Conservation (phyloP, 805 yeast species). For the Candida qinlingensis region DNA sequence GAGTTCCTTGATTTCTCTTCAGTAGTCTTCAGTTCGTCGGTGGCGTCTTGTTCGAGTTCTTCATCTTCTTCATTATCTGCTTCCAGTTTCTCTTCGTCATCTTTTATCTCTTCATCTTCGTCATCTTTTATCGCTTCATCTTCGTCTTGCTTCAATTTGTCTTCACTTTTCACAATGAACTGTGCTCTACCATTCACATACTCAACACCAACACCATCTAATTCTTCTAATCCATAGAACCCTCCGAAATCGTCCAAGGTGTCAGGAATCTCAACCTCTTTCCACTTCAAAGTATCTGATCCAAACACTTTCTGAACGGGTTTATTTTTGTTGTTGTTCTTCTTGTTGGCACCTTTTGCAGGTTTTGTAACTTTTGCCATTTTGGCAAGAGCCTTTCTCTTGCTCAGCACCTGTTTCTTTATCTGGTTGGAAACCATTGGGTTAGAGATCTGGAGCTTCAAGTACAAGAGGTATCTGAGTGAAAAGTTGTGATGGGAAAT, state of each 20-base stretch:
- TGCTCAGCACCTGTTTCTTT: slow-evolving; percentile 3
- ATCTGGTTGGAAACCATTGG: slow-evolving; percentile 6
- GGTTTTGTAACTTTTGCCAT: slow-evolving; percentile 1
- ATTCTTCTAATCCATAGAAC: slow-evolving; percentile 86
- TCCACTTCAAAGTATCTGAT: slow-evolving; percentile 64
- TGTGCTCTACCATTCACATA: slow-evolving; percentile 62
- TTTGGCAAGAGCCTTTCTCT: slow-evolving; percentile 2
- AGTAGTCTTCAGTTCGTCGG: neutral
- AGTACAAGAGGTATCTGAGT: neutral
- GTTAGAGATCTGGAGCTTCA: neutral
- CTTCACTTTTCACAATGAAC: slow-evolving; percentile 41
- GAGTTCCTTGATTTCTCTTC: neutral
- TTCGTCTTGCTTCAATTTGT: slow-evolving; percentile 16
- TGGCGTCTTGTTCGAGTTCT: slow-evolving; percentile 16
- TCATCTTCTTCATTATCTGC: slow-evolving; percentile 10
- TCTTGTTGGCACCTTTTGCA: slow-evolving; percentile 1
- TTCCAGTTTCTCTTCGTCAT: slow-evolving; percentile 14
- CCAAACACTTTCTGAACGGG: slow-evolving; percentile 29
- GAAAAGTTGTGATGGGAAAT: neutral
- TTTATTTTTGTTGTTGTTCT: neutral
- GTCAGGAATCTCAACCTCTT: slow-evolving; percentile 74
- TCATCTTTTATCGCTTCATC: slow-evolving; percentile 21
- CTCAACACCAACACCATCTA: slow-evolving; percentile 87
- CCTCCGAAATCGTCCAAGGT: slow-evolving; percentile 85
- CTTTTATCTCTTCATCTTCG: slow-evolving; percentile 20